Evolutionary conservation across 345 rosid species (phyloP).

Genomic region (Melaleuca quinquenervia): DNA sequence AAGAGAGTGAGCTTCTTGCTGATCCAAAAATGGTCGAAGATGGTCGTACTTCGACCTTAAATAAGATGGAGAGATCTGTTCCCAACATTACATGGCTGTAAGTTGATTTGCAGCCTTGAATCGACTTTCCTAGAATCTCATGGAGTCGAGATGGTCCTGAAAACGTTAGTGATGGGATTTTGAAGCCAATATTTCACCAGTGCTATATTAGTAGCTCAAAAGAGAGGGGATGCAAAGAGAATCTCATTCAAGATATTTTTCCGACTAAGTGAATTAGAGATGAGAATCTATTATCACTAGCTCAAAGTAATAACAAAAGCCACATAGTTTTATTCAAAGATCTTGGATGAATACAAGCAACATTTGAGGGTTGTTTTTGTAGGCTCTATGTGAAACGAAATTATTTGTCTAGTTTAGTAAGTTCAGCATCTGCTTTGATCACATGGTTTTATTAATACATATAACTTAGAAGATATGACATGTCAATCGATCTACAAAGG

Average conservation of each 20-base stretch:
- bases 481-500: not conserved
- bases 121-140: not conserved
- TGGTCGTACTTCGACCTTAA: not conserved
- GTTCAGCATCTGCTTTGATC: not conserved
- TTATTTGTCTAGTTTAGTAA: not conserved
- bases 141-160: not conserved
- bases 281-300: too few relatives aligned
- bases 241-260: not conserved
- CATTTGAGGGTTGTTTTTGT: not conserved
- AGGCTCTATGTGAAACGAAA: not conserved
- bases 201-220: not conserved
- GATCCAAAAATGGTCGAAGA: not conserved
- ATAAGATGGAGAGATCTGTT: not conserved
- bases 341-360: not conserved
- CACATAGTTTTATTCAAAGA: not conserved
- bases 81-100: accelerated
- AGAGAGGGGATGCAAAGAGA: not conserved
- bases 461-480: not conserved
- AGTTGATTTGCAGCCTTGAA: not conserved
- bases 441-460: not conserved
- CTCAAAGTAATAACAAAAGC: too few relatives aligned
- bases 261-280: not conserved
- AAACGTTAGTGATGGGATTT: not conserved
- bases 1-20: not conserved
- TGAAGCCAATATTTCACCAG: not conserved